These are phyloP conservation scores for Gastrolobium bilobum DNA, from an alignment of 306 rosid genomes.

Conservation along the genomic window DNA sequence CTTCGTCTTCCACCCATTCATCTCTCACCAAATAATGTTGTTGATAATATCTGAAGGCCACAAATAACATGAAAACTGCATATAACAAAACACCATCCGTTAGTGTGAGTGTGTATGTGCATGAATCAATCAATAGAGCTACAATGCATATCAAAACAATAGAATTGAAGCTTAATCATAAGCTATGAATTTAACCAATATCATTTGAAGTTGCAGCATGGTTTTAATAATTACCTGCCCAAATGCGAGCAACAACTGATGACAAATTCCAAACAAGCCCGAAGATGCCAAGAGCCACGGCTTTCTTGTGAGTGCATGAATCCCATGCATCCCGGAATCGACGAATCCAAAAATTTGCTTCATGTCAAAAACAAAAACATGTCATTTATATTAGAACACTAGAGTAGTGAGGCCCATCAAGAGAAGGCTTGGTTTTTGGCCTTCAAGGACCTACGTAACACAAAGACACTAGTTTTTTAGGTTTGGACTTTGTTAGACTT, in stretches of 20 bases:
- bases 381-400: neutral
- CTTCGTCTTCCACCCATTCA: conserved; percentile 65
- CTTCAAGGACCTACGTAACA: neutral
- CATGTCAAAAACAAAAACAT: conserved; percentile 9
- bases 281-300: conserved; percentile 64
- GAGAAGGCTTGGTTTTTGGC: conserved; percentile 14
- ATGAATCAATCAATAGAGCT: neutral
- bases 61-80: conserved; percentile 82
- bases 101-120: neutral
- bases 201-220: neutral
- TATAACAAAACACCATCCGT: conserved; percentile 21
- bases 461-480: neutral
- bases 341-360: conserved; percentile 79
- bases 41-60: conserved; percentile 82
- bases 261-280: conserved; percentile 83
- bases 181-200: neutral
- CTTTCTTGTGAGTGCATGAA: conserved; percentile 86
- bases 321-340: conserved; percentile 87
- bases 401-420: neutral
- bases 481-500: conserved; percentile 13
- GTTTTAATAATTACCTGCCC: conserved; percentile 76
- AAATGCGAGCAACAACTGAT: conserved; percentile 77
- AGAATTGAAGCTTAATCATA: neutral
- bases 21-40: conserved; percentile 65
- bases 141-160: neutral